Conservation (phyloP, 805 yeast genomes). For the Grigorovia humatica region DNA sequence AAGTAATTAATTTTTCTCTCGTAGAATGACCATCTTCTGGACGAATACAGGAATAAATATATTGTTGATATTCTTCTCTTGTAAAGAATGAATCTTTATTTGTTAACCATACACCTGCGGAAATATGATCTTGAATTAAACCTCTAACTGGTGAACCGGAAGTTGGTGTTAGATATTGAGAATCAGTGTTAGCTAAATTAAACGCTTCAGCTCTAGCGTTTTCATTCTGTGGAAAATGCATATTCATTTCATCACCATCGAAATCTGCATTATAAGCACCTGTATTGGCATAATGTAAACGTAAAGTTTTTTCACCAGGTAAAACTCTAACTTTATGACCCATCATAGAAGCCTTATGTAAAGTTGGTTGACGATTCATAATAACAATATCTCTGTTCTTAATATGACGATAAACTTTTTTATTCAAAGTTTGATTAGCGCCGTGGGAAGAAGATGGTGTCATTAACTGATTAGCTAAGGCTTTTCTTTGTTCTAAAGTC, state of each 20-base stretch:
- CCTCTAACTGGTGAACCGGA: slow-evolving; percentile 98
- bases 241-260: slow-evolving; percentile 99
- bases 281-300: slow-evolving; percentile 96
- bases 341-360: slow-evolving; percentile 99
- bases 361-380: slow-evolving; percentile 98
- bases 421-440: slow-evolving; percentile 57
- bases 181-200: slow-evolving; percentile 90
- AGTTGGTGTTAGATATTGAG: slow-evolving; percentile 95
- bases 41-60: slow-evolving; percentile 84
- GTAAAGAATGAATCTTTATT: slow-evolving; percentile 86
- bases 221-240: slow-evolving; percentile 98
- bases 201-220: slow-evolving; percentile 95
- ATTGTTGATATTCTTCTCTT: slow-evolving; percentile 86
- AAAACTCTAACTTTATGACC: slow-evolving; percentile 95
- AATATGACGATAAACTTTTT: slow-evolving; percentile 91
- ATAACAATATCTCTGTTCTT: slow-evolving; percentile 90
- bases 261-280: slow-evolving; percentile 99
- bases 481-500: slow-evolving; percentile 89
- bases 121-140: slow-evolving; percentile 95
- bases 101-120: slow-evolving; percentile 98
- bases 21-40: slow-evolving; percentile 96
- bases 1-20: slow-evolving; percentile 53
- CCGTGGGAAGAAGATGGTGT: slow-evolving; percentile 64
- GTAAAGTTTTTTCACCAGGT: slow-evolving; percentile 93
- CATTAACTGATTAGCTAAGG: slow-evolving; percentile 84